Evolutionary conservation across 2,329 filamentous ascomycete genomes (phyloP).

Genomic region (Emmonsiellopsis sp.): DNA sequence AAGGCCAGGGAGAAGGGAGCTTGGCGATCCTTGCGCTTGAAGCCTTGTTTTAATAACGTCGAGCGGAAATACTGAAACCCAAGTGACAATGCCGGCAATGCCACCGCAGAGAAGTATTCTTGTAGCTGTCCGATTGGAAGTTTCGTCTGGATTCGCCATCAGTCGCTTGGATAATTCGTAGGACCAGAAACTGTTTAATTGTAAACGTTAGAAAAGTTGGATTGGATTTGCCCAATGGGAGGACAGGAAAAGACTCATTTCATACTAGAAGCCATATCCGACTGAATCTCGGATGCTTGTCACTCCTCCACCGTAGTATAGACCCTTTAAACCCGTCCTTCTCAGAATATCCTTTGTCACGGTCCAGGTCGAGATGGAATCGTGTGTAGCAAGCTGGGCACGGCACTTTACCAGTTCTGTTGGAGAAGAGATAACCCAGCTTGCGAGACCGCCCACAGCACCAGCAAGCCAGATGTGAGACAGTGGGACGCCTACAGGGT

Average conservation of each 20-base stretch:
- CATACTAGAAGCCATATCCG: conserved; percentile 89
- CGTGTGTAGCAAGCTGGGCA: conserved; percentile 54
- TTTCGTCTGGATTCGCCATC: conserved; percentile 39
- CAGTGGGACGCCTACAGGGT: conserved; percentile 40
- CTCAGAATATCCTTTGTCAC: conserved; percentile 55
- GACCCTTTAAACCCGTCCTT: conserved; percentile 52
- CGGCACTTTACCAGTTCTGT: conserved; percentile 88
- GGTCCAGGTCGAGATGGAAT: conserved; percentile 48
- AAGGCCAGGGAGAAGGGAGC: neutral
- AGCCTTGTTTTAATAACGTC: conserved; percentile 88
- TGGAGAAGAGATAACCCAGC: conserved; percentile 76
- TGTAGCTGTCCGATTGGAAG: conserved; percentile 42
- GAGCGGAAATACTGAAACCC: conserved; percentile 82
- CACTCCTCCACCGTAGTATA: conserved; percentile 73
- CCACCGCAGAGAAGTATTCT: conserved; percentile 75
- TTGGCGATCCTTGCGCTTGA: conserved; percentile 55
- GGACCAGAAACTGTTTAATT: conserved; percentile 60
- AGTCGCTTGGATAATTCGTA: conserved; percentile 66
- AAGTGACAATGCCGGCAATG: conserved; percentile 76
- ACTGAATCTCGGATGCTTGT: conserved; percentile 77
- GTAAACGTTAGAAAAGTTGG: conserved; percentile 1
- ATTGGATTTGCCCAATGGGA: neutral
- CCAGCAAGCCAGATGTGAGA: conserved; percentile 70
- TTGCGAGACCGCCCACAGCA: conserved; percentile 70
- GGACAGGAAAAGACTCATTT: conserved; percentile 7